A percentile compares a stretch with the other conserved stretches of the same genome.
Evolutionary conservation across 2,329 filamentous ascomycete genomes (phyloP).

Genomic region (Decorospora gaudefroyi): DNA sequence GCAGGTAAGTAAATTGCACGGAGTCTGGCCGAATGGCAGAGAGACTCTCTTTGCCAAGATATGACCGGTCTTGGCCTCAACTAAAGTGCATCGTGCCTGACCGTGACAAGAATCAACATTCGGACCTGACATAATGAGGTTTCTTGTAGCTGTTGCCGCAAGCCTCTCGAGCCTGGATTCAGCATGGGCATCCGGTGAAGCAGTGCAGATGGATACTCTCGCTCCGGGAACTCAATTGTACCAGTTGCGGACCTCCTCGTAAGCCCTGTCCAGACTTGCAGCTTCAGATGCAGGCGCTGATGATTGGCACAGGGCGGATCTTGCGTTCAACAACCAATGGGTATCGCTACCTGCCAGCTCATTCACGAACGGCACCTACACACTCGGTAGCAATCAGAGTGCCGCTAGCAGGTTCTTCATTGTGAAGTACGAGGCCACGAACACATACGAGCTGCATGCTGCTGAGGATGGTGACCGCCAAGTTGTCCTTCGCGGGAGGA

Average conservation of each 20-base stretch:
- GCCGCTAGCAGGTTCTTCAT: slow-evolving; percentile 34
- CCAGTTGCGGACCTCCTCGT: slow-evolving; percentile 37
- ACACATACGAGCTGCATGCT: slow-evolving; percentile 33
- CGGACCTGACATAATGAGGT: slow-evolving; percentile 28
- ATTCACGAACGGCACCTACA: slow-evolving; percentile 18
- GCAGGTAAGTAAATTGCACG: too few relatives aligned
- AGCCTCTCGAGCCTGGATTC: slow-evolving; percentile 27
- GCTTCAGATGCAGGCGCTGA: neutral
- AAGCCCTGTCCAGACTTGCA: slow-evolving; percentile 4
- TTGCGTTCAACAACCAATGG: slow-evolving; percentile 33
- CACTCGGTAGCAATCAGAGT: slow-evolving; percentile 19
- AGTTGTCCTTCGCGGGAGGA: slow-evolving; percentile 31
- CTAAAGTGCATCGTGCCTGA: neutral
- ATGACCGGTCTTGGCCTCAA: neutral
- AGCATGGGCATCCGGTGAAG: slow-evolving; percentile 25
- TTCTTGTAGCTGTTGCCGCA: slow-evolving; percentile 21
- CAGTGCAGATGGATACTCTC: slow-evolving; percentile 24
- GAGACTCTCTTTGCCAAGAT: too few relatives aligned
- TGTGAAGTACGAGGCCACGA: slow-evolving; percentile 28
- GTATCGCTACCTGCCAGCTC: slow-evolving; percentile 26
- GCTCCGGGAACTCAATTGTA: slow-evolving; percentile 33
- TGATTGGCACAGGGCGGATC: slow-evolving; percentile 14
- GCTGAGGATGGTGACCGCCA: slow-evolving; percentile 38
- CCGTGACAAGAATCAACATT: neutral
- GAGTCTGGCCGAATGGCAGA: too few relatives aligned